Conservation (phyloP, 1,139 yeast genomes). For the Protomyces gravidus region DNA sequence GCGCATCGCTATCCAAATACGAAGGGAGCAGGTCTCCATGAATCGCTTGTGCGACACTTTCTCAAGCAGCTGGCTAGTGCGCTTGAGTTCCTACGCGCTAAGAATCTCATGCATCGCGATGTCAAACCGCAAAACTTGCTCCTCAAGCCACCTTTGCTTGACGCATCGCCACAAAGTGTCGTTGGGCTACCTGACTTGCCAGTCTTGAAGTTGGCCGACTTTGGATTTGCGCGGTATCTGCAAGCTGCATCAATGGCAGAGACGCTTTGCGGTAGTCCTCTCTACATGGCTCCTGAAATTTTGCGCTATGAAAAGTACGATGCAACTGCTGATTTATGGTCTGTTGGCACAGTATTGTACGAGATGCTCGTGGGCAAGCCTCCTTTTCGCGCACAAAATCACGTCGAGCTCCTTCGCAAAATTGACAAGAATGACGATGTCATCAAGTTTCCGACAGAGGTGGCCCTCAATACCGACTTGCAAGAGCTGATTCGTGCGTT, state of each 20-base stretch:
- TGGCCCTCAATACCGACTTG: constrained; percentile 54
- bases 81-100: constrained; percentile 69
- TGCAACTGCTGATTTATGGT: constrained; percentile 97
- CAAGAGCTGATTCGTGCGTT: constrained; percentile 67
- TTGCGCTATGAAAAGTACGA: constrained; percentile 89
- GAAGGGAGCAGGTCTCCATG: constrained; percentile 67
- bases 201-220: constrained; percentile 86
- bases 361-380: constrained; percentile 96
- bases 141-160: constrained; percentile 57
- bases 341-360: constrained; percentile 91
- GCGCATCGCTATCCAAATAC: constrained; percentile 82
- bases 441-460: constrained; percentile 64
- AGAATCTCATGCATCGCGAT: constrained; percentile 86
- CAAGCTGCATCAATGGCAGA: constrained; percentile 94
- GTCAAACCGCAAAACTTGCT: constrained; percentile 89
- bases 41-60: constrained; percentile 73
- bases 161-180: constrained; percentile 51
- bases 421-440: constrained; percentile 77
- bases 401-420: constrained; percentile 76
- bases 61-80: constrained; percentile 83
- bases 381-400: constrained; percentile 90
- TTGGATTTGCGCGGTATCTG: constrained; percentile 91
- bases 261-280: constrained; percentile 92
- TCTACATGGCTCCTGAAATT: constrained; percentile 98
- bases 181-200: constrained; percentile 77